Base-by-base conservation (phyloP, 495 filamentous ascomycete species). In the Penicillium ochrochloron region DNA sequence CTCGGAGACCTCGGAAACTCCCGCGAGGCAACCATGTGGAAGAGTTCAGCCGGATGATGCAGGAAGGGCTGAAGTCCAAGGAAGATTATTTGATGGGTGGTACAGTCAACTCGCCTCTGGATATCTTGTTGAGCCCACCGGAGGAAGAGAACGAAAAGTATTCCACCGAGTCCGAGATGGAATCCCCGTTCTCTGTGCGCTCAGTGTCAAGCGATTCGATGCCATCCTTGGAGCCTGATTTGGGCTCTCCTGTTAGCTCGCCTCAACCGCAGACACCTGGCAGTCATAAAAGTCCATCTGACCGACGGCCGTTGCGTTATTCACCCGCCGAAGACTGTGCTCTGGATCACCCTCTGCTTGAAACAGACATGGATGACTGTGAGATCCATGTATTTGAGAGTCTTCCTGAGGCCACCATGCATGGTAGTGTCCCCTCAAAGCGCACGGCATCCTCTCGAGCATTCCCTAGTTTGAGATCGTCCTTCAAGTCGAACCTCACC, bases 401-500 rank as follows among this genome's bases (percentile, higher is more conserved):
- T 51, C 34, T 63, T 44, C 59, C 63, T 42, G 73, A 74, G 39
- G 41, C 67, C 37, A 44, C 67, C 25, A 59, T 62, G 37, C 39
- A 67, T 29, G 62, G 75, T 56, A 29, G 67, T 19, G 68, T 50
- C 1, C 55, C 69, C 0, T 29, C 71, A 14, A 78, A 75, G 25
- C 66, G 68, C 15, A 55, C 70, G 19, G 63, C 63, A 14, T 64
- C 72, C 14, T 63, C 72, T 44, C 68, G 74, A 42, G 68, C 73
- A 14, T 77, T 81, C 21, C 73, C 78, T n/a, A 74, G 77, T n/a
- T 50, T 81, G 7, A 75, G 73, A 15, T 80, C 82, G 17, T 87
- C 85, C 12, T 93, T 97, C 78, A 96, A 93, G 69, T 99, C 95
- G 3, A 98, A 98, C 67, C 83, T 99, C 17, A 99, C 94, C 5